Evolutionary conservation across 305 asterid genomes (phyloP).

Genomic region (Nicotiana rustica): DNA sequence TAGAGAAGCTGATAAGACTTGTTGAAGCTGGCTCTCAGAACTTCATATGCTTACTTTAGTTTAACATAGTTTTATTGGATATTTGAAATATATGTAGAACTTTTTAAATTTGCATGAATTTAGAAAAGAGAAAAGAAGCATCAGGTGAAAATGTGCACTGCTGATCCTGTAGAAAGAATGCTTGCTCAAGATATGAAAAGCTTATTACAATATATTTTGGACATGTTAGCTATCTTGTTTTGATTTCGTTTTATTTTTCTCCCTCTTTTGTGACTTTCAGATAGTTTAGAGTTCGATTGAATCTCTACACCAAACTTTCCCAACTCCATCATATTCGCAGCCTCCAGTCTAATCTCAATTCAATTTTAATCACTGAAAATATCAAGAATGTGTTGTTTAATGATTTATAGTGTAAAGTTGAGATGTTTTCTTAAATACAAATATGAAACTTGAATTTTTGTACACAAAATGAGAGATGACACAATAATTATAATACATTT

Average conservation of each 20-base stretch:
- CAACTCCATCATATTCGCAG: background rate
- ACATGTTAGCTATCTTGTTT: constrained; percentile 10
- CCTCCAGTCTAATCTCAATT: background rate
- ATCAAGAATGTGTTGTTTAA: too few relatives aligned
- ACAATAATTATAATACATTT: too few relatives aligned
- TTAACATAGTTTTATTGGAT: background rate
- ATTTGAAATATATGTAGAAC: constrained; percentile 10
- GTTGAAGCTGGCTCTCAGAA: background rate
- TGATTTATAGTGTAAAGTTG: too few relatives aligned
- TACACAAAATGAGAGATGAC: too few relatives aligned
- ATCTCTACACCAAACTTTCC: background rate
- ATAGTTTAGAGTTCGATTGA: background rate
- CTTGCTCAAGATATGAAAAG: background rate
- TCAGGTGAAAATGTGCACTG: background rate
- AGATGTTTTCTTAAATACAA: too few relatives aligned
- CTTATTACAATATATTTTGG: background rate
- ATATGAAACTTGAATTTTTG: too few relatives aligned
- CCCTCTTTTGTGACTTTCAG: background rate
- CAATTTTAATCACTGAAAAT: too few relatives aligned
- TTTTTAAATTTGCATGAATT: background rate
- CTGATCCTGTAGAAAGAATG: background rate
- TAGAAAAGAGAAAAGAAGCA: background rate
- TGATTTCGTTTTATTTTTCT: background rate
- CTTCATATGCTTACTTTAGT: background rate
- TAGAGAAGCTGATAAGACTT: background rate